Evolutionary conservation across 306 rosid species (phyloP).

Genomic region (Astragalus glycyphyllos): DNA sequence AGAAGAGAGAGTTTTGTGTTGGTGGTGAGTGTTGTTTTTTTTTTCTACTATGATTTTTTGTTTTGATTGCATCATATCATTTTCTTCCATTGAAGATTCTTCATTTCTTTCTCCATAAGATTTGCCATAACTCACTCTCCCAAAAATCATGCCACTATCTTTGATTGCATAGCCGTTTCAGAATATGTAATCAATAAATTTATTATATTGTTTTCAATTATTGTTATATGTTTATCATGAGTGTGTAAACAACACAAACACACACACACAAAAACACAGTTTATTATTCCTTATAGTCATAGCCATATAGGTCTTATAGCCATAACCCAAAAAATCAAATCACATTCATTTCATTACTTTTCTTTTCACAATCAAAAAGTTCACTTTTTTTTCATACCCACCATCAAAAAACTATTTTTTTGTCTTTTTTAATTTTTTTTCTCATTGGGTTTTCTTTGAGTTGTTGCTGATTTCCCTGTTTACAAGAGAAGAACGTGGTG

Average conservation of each 20-base stretch:
- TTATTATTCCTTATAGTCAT: not conserved
- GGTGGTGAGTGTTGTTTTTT: conserved; percentile 24
- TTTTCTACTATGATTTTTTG: not conserved
- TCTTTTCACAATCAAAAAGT: conserved; percentile 40
- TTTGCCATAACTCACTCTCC: conserved; percentile 63
- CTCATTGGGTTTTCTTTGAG: not conserved
- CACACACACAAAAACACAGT: not conserved
- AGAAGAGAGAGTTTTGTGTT: not conserved
- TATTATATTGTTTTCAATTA: not conserved
- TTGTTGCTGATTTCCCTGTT: too few species aligned
- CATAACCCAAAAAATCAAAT: conserved; percentile 15
- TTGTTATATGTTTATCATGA: not conserved
- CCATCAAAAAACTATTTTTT: not conserved
- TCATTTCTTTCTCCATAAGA: conserved; percentile 25
- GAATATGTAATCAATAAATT: conserved; percentile 36
- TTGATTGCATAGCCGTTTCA: conserved; percentile 60
- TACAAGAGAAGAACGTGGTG: not conserved
- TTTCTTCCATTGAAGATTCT: not conserved
- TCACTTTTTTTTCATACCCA: conserved; percentile 41
- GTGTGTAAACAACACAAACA: not conserved
- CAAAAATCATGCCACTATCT: conserved; percentile 62
- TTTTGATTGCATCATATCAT: not conserved
- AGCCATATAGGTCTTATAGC: conserved; percentile 12
- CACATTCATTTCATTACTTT: conserved; percentile 36
- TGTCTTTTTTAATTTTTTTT: not conserved